Evolutionary conservation across 768 basidiomycete genomes (phyloP).

Genomic region (Scleroderma bovista): DNA sequence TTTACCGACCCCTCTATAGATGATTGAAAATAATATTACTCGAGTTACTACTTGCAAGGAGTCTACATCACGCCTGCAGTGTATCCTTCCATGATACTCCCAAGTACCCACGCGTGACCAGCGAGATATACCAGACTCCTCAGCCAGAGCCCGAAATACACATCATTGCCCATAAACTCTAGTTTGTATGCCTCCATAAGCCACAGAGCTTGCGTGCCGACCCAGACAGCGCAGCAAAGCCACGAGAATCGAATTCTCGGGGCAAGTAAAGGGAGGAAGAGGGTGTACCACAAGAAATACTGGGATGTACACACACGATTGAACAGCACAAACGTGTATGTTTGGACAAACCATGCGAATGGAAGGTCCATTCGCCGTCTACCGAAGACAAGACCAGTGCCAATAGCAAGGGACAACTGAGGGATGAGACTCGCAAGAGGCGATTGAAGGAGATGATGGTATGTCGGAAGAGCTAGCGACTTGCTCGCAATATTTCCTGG

Average conservation of each 20-base stretch:
- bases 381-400: conserved; percentile 71
- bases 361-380: conserved; percentile 52
- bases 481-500: conserved; percentile 33
- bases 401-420: conserved; percentile 68
- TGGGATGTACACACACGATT: conserved; percentile 98
- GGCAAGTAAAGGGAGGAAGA: conserved; percentile 79
- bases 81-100: conserved; percentile 52
- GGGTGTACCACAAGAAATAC: conserved; percentile 98
- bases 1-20: conserved; percentile 15
- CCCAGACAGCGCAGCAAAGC: conserved; percentile 56
- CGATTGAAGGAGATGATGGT: conserved; percentile 51
- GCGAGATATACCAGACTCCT: conserved; percentile 69
- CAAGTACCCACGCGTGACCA: conserved; percentile 79
- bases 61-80: background rate
- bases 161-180: conserved; percentile 77
- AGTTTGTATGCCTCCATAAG: conserved; percentile 84
- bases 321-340: conserved; percentile 86
- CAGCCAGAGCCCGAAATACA: conserved; percentile 73
- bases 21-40: background rate
- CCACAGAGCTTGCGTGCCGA: conserved; percentile 81
- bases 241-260: conserved; percentile 55
- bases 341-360: conserved; percentile 91
- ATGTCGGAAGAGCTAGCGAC: conserved; percentile 22
- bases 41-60: background rate
- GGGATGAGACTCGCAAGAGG: conserved; percentile 80